These are phyloP conservation scores for Ceratobasidium sp. DNA, from an alignment of 1,284 basidiomycete genomes.

Conservation along the genomic window DNA sequence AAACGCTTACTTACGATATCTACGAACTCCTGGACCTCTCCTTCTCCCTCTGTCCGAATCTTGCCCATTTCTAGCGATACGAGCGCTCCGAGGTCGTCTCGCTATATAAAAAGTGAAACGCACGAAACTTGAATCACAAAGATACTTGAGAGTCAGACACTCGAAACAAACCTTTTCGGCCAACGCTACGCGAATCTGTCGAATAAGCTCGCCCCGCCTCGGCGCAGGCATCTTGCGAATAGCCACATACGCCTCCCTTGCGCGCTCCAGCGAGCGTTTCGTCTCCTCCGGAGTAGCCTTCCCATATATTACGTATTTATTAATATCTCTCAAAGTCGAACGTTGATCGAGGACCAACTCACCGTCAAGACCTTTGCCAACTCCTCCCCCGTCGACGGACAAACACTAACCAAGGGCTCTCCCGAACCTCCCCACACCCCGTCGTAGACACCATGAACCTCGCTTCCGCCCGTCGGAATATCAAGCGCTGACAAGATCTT, in stretches of 20 bases:
- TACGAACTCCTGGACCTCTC: conserved; percentile 95
- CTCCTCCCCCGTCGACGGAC: conserved; percentile 82
- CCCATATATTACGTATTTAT: not conserved
- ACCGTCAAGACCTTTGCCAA: conserved; percentile 77
- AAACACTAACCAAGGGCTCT: conserved; percentile 74
- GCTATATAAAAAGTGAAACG: conserved; percentile 60
- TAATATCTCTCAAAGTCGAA: not conserved
- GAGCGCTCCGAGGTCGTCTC: conserved; percentile 84
- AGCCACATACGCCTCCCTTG: conserved; percentile 76
- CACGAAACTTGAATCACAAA: not conserved
- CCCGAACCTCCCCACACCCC: conserved; percentile 83
- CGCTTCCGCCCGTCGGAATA: conserved; percentile 63
- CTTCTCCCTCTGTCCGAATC: conserved; percentile 90
- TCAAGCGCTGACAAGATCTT: conserved; percentile 73
- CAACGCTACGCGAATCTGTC: conserved; percentile 90
- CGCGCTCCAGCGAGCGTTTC: conserved; percentile 70
- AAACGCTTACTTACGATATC: conserved; percentile 75
- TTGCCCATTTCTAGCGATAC: conserved; percentile 83
- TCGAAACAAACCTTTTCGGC: conserved; percentile 72
- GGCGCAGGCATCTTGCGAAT: conserved; percentile 89
- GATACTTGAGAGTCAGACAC: conserved; percentile 3
- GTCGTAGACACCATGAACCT: conserved; percentile 80
- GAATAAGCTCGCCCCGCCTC: conserved; percentile 85
- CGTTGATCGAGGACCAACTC: conserved; percentile 52
- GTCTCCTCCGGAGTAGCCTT: conserved; percentile 79